phyloP scores from a whole-genome alignment of 2,329 filamentous ascomycete species.

The Aspergillus sp. region DNA sequence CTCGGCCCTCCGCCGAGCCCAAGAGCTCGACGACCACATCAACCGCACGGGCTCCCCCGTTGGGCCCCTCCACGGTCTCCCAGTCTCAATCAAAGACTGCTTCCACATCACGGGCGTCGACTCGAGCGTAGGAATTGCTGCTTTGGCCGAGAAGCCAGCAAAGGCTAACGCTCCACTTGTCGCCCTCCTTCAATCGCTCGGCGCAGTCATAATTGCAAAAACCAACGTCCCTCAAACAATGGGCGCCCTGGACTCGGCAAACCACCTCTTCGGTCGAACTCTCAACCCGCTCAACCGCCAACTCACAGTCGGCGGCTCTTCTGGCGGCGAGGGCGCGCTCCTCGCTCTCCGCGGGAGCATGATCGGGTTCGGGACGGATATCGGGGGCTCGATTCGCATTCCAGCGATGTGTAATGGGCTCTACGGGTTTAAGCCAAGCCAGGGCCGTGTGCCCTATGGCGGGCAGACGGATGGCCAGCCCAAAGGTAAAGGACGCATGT shows the following conservation, averaged over 20 bases:
- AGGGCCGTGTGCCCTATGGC: conserved; percentile 55
- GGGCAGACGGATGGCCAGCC: conserved; percentile 53
- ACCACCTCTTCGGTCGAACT: conserved; percentile 65
- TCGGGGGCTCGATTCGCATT: conserved; percentile 54
- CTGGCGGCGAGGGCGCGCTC: conserved; percentile 67
- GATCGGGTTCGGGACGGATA: conserved; percentile 67
- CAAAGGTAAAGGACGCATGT: conserved; percentile 53
- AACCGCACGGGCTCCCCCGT: conserved; percentile 46
- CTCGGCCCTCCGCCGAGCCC: conserved; percentile 53
- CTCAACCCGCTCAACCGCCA: conserved; percentile 67
- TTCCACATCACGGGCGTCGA: conserved; percentile 55
- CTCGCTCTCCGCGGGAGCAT: conserved; percentile 62
- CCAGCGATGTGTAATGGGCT: conserved; percentile 57
- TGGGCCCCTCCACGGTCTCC: conserved; percentile 67
- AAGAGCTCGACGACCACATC: conserved; percentile 53
- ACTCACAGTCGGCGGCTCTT: conserved; percentile 66
- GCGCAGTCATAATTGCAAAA: conserved; percentile 71
- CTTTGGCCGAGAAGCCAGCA: conserved; percentile 64
- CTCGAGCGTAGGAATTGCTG: conserved; percentile 61
- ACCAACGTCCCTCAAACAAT: conserved; percentile 69
- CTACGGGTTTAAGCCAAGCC: conserved; percentile 57
- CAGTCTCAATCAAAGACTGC: conserved; percentile 57
- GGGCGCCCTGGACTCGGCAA: conserved; percentile 61
- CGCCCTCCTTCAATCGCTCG: conserved; percentile 61
- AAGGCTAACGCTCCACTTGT: conserved; percentile 61